These are phyloP conservation scores for Yamadazyma siamensis DNA, from an alignment of 1,139 yeast species.

Conservation along the genomic window DNA sequence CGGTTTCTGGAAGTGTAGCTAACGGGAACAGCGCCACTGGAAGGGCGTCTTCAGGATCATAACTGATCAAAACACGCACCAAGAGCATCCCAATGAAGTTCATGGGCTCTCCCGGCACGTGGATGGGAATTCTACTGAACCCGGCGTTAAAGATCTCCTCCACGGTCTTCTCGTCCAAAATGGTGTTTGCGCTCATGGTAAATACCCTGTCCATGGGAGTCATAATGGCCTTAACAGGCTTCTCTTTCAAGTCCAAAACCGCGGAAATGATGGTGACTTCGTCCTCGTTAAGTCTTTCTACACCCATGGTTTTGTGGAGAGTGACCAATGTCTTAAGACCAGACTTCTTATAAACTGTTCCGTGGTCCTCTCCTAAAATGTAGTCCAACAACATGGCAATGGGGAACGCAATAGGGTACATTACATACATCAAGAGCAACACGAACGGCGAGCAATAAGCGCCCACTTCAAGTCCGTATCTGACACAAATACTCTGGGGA, in stretches of 20 bases:
- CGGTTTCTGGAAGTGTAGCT: conserved; percentile 94
- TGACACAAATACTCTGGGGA: conserved; percentile 89
- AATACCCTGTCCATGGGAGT: conserved; percentile 91
- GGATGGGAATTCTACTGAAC: conserved; percentile 93
- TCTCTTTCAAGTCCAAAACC: conserved; percentile 89
- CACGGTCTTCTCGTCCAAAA: conserved; percentile 79
- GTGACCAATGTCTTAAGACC: conserved; percentile 93
- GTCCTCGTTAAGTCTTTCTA: conserved; percentile 86
- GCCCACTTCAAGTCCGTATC: conserved; percentile 90
- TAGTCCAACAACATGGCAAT: conserved; percentile 77
- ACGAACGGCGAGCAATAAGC: conserved; percentile 91
- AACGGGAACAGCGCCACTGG: conserved; percentile 93
- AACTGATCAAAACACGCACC: conserved; percentile 87
- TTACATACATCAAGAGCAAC: conserved; percentile 72
- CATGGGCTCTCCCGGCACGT: conserved; percentile 81
- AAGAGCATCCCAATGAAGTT: conserved; percentile 94
- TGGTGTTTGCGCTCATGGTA: conserved; percentile 81
- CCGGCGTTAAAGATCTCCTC: conserved; percentile 93
- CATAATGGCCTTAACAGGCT: conserved; percentile 83
- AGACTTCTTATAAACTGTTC: conserved; percentile 87
- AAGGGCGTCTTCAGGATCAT: conserved; percentile 93
- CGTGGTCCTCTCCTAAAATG: conserved; percentile 91
- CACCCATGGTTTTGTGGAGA: conserved; percentile 92
- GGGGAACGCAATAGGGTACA: conserved; percentile 94
- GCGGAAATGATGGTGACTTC: conserved; percentile 96